Base-by-base conservation (phyloP, 805 yeast species). In the Kuraishia piskuri region DNA sequence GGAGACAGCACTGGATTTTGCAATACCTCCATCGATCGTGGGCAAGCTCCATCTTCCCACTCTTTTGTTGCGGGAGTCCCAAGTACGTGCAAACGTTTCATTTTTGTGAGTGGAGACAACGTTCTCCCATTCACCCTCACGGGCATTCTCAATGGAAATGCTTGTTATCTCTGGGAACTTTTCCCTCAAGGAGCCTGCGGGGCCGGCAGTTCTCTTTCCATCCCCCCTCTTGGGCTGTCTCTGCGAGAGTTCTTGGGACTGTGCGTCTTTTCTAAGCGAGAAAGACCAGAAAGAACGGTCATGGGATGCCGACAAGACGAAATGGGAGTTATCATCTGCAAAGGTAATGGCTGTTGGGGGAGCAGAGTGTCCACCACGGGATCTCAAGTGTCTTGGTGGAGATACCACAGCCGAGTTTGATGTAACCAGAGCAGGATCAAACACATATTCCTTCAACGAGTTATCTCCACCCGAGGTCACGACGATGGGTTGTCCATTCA, bases 341-440 rank as follows among this genome's bases (percentile, higher is more conserved):
- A 94, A 94, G 22, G 74, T 72, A 46, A 94, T 81, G 4, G 80
- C 65, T 0, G 86, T 76, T 2, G 98, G 95, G 2, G 99, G 96
- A 26, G 88, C 86, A 3, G 96, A 82, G 67, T 94, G 99, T n/a
- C 99, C 99, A 61, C 97, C 98, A 65, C 99, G 80, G 0, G 96
- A 87, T 66, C 99, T 82, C 61, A 95, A 74, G 56, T 84, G 82
- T 63, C 99, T 84, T 47, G 99, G 98, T 1, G 97, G 96, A 12
- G 90, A 81, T 4, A 88, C 84, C 31, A 89, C 82, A 1, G 84
- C 73, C 0, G 79, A 61, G 59, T 83, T 80, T 4, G 84, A 70
- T 0, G 86, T 72, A 0, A 91, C 82, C 51, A 91, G 71, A 1
- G 94, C 81, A 1, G 97, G 97, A 69, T 94, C 99, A 69, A 94